These are phyloP conservation scores for Microsporum audouinii DNA, from an alignment of 2,329 filamentous ascomycete genomes.

Conservation along the genomic window DNA sequence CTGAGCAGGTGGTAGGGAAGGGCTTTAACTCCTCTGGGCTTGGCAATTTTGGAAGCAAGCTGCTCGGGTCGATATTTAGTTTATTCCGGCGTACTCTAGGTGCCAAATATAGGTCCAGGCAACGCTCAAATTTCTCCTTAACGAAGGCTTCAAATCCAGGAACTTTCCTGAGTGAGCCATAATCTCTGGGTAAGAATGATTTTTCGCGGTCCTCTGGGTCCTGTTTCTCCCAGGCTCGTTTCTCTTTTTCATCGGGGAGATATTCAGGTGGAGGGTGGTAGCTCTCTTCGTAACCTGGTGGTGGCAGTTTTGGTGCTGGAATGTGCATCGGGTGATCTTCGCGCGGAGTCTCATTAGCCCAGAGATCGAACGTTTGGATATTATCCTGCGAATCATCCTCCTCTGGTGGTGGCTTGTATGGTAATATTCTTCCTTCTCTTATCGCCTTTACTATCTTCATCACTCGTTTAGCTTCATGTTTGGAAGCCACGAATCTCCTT, in stretches of 20 bases:
- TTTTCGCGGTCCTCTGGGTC: conserved; percentile 87
- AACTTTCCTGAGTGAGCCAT: conserved; percentile 75
- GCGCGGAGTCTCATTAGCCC: conserved; percentile 79
- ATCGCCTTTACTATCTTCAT: conserved; percentile 98
- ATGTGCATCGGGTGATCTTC: conserved; percentile 88
- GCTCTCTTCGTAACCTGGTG: conserved; percentile 87
- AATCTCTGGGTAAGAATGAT: conserved; percentile 73
- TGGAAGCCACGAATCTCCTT: conserved; percentile 86
- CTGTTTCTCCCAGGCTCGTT: conserved; percentile 63
- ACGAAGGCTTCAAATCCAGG: conserved; percentile 83
- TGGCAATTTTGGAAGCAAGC: conserved; percentile 81
- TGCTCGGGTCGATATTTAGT: conserved; percentile 92
- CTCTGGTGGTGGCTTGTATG: conserved; percentile 68
- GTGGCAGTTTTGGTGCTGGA: conserved; percentile 82
- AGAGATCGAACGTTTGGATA: conserved; percentile 72
- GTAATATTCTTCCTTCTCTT: conserved; percentile 81
- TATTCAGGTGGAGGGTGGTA: conserved; percentile 96
- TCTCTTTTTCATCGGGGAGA: conserved; percentile 74
- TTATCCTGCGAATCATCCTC: conserved; percentile 62
- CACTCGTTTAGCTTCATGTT: conserved; percentile 89
- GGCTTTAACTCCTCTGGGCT: conserved; percentile 87
- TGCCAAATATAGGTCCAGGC: conserved; percentile 87
- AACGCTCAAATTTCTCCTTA: conserved; percentile 93
- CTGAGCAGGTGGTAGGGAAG: conserved; percentile 82
- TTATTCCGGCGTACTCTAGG: conserved; percentile 85